phyloP scores from a whole-genome alignment of 2,329 filamentous ascomycete genomes.

The Diaporthe destruens region DNA sequence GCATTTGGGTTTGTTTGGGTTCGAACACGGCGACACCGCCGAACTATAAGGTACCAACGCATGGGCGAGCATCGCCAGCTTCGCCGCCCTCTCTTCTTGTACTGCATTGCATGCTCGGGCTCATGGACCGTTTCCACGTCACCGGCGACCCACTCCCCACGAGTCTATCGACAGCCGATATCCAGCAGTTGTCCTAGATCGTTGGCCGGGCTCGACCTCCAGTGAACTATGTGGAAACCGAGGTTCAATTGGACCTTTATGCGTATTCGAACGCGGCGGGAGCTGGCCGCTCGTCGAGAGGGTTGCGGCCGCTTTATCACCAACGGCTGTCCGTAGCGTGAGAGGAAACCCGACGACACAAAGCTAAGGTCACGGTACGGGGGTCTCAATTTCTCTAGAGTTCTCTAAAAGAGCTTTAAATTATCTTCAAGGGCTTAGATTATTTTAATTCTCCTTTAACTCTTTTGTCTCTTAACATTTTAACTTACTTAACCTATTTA shows the following conservation, averaged over 20 bases:
- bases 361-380: background rate
- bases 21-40: constrained; percentile 22
- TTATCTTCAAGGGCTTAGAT: too few species aligned
- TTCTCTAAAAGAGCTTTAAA: too few species aligned
- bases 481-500: too few species aligned
- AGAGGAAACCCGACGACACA: constrained; percentile 1
- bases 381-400: too few species aligned
- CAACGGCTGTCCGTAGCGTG: background rate
- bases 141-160: constrained; percentile 1
- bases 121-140: constrained; percentile 12
- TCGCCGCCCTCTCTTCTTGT: background rate
- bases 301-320: background rate
- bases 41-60: constrained; percentile 17
- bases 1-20: constrained; percentile 3
- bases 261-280: background rate
- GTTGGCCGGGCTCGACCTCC: background rate
- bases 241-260: background rate
- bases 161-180: background rate
- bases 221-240: background rate
- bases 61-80: constrained; percentile 12
- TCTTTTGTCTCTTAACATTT: too few species aligned
- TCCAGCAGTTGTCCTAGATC: constrained; percentile 13
- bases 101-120: background rate
- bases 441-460: too few species aligned
- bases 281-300: background rate